phyloP scores from a whole-genome alignment of 345 rosid species.

The Arabidopsis suecica region DNA sequence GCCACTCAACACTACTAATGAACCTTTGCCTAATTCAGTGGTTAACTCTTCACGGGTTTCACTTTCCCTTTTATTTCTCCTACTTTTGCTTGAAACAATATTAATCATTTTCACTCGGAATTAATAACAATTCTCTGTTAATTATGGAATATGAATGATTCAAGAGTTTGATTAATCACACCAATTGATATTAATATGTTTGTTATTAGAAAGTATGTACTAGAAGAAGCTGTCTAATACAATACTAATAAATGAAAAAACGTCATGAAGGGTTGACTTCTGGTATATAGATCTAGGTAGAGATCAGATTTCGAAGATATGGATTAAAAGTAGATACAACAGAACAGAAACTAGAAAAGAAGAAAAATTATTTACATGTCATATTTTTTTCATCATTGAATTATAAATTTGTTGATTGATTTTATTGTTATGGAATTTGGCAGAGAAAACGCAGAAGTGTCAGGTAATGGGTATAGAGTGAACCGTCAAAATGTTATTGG shows the following conservation, averaged over 20 bases:
- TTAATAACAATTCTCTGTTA: conserved; percentile 5
- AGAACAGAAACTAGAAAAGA: conserved; percentile 37
- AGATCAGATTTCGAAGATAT: conserved; percentile 38
- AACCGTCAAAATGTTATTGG: conserved; percentile 47
- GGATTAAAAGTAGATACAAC: conserved; percentile 47
- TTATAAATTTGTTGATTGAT: background rate
- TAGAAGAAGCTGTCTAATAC: conserved; percentile 40
- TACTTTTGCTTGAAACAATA: conserved; percentile 29
- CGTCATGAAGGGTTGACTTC: conserved; percentile 49
- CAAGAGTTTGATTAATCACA: conserved; percentile 28
- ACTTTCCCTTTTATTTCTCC: conserved; percentile 38
- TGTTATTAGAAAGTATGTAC: conserved; percentile 33
- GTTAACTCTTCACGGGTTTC: conserved; percentile 53
- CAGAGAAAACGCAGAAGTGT: conserved; percentile 45
- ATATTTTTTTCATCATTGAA: background rate
- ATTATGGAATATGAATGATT: conserved; percentile 32
- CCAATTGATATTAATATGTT: conserved; percentile 22
- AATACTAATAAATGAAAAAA: conserved; percentile 19
- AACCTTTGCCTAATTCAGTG: conserved; percentile 49
- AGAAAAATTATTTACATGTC: background rate
- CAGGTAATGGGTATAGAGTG: conserved; percentile 44
- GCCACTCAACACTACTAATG: conserved; percentile 51
- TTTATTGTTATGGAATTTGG: conserved; percentile 37
- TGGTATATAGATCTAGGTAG: conserved; percentile 42
- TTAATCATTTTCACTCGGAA: conserved; percentile 14